Conservation (phyloP, 768 basidiomycete genomes). For the Podaxis mareebaensis region DNA sequence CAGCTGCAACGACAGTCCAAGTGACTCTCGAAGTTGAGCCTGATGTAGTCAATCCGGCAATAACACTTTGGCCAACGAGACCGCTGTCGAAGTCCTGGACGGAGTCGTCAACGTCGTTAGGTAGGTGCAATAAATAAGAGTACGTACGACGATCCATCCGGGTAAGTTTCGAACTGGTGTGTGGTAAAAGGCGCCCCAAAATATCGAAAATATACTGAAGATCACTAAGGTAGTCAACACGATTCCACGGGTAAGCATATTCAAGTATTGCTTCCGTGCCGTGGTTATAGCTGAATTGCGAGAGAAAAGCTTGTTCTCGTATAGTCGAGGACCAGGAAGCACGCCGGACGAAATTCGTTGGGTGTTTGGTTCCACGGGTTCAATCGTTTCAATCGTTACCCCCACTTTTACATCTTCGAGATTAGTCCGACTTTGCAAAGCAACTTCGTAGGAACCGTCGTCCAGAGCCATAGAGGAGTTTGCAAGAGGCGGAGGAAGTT, state of each 20-base stretch:
- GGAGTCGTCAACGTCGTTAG: neutral
- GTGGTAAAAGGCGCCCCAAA: conserved; percentile 55
- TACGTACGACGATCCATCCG: conserved; percentile 60
- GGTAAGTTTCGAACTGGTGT: conserved; percentile 42
- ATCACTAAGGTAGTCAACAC: conserved; percentile 44
- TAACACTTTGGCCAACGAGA: conserved; percentile 48
- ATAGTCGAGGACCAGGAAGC: neutral
- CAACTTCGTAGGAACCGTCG: neutral
- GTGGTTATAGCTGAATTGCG: neutral
- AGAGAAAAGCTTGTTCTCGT: conserved; percentile 10
- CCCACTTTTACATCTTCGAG: neutral
- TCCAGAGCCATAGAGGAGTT: neutral
- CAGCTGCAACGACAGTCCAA: conserved; percentile 46
- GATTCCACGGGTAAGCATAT: conserved; percentile 36
- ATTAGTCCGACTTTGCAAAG: neutral
- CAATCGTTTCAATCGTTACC: conserved; percentile 1
- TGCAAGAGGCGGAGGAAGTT: neutral
- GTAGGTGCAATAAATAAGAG: neutral
- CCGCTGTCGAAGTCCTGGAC: conserved; percentile 64
- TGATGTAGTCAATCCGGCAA: conserved; percentile 25
- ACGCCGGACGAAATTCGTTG: neutral
- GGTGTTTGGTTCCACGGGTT: neutral
- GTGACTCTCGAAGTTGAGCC: conserved; percentile 35
- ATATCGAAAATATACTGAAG: conserved; percentile 54
- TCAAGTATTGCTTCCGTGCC: conserved; percentile 45